Evolutionary conservation across 352 stramenopile genomes (phyloP).

Genomic region (Blastocystis sp.): DNA sequence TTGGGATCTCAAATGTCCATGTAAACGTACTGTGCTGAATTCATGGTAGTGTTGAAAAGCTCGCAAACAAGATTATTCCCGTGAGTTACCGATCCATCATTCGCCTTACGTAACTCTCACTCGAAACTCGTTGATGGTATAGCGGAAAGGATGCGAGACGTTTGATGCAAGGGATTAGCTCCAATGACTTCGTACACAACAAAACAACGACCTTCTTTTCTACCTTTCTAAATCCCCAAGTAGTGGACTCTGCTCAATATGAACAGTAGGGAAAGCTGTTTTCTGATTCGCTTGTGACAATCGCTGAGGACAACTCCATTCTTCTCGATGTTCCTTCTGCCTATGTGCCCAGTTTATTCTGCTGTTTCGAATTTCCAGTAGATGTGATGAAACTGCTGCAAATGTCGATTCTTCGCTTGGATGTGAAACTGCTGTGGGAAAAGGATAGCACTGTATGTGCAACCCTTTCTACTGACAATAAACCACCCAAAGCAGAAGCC

Average conservation of each 20-base stretch:
- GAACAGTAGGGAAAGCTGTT: conserved; percentile 48
- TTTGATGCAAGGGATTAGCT: conserved; percentile 52
- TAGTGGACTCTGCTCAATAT: background rate
- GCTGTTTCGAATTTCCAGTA: background rate
- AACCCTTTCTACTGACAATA: background rate
- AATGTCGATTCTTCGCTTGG: conserved; percentile 6
- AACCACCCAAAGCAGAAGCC: background rate
- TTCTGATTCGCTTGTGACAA: conserved; percentile 23
- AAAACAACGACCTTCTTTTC: conserved; percentile 20
- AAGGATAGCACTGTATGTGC: conserved; percentile 25
- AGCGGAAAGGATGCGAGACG: conserved; percentile 3
- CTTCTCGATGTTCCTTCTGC: conserved; percentile 42
- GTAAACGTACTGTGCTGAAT: too few species aligned
- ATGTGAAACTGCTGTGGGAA: conserved; percentile 9
- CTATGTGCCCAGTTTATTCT: background rate
- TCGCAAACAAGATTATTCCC: conserved; percentile 10
- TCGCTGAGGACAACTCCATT: background rate
- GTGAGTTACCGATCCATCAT: conserved; percentile 56
- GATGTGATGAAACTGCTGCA: conserved; percentile 43
- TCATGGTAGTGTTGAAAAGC: conserved; percentile 11
- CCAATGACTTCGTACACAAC: conserved; percentile 50
- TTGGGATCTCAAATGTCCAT: too few species aligned
- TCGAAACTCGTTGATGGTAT: background rate
- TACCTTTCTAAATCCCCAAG: conserved; percentile 49
- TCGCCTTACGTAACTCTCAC: background rate